A percentile compares a stretch with the other conserved stretches of the same genome.
Evolutionary conservation across 768 basidiomycete species (phyloP).

Genomic region (Dentipellis sp.): DNA sequence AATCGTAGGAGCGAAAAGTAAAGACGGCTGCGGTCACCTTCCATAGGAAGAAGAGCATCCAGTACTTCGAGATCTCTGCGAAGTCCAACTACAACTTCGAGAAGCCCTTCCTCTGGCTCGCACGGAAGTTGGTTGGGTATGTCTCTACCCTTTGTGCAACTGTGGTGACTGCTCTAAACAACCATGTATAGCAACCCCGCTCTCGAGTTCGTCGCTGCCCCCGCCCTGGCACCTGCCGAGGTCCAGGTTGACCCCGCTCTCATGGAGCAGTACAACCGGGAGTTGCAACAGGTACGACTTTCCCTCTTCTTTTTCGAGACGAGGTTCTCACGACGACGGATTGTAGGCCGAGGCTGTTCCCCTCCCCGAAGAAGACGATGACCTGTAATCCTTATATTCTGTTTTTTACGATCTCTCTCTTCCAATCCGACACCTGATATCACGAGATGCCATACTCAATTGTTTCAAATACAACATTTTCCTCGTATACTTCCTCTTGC

Average conservation of each 20-base stretch:
- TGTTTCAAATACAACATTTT: neutral
- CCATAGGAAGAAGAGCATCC: slow-evolving; percentile 99
- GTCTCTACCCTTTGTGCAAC: slow-evolving; percentile 19
- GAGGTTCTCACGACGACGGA: slow-evolving; percentile 5
- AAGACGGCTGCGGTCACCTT: slow-evolving; percentile 98
- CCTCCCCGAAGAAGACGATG: slow-evolving; percentile 96
- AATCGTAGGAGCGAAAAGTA: slow-evolving; percentile 89
- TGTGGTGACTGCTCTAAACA: neutral
- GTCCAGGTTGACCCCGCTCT: slow-evolving; percentile 71
- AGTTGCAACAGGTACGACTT: slow-evolving; percentile 54
- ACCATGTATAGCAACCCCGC: slow-evolving; percentile 50
- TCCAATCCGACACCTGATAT: neutral
- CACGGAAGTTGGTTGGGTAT: slow-evolving; percentile 93
- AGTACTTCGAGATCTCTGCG: slow-evolving; percentile 99
- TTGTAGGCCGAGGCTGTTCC: slow-evolving; percentile 82
- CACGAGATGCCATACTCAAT: neutral
- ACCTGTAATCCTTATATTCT: slow-evolving; percentile 38
- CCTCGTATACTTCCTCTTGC: neutral
- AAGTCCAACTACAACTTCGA: slow-evolving; percentile 99
- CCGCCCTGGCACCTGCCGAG: slow-evolving; percentile 91
- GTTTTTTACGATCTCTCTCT: neutral
- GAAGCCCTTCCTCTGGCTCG: slow-evolving; percentile 99
- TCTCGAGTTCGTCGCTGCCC: slow-evolving; percentile 95
- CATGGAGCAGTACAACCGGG: slow-evolving; percentile 71
- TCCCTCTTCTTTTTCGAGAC: neutral